A percentile compares a stretch with the other conserved stretches of the same genome.
Evolutionary conservation across 2,329 filamentous ascomycete genomes (phyloP).

Genomic region (Thelonectria rubi): DNA sequence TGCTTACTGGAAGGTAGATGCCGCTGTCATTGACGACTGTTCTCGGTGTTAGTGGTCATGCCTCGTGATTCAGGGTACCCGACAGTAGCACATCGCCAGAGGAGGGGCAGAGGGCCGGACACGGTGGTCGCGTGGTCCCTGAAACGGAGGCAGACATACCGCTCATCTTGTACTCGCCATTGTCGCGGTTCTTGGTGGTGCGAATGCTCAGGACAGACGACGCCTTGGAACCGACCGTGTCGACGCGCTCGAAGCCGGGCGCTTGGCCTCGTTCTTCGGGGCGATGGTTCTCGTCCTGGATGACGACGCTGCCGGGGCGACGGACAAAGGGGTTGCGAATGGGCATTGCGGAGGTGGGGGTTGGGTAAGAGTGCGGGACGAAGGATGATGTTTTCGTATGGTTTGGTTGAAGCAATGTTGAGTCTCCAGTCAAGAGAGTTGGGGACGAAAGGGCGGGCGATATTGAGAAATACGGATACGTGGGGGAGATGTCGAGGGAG

Average conservation of each 20-base stretch:
- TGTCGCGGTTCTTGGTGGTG: slow-evolving; percentile 68
- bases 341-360: slow-evolving; percentile 61
- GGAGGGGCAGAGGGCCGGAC: slow-evolving; percentile 3
- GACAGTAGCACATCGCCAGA: slow-evolving; percentile 21
- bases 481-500: not conserved
- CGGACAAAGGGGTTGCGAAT: slow-evolving; percentile 78
- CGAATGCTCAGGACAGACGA: slow-evolving; percentile 70
- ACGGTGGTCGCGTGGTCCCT: slow-evolving; percentile 25
- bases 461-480: not conserved
- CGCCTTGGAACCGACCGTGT: slow-evolving; percentile 69
- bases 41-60: slow-evolving; percentile 39
- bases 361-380: slow-evolving; percentile 20
- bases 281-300: slow-evolving; percentile 62
- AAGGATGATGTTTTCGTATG: not conserved
- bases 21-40: slow-evolving; percentile 95
- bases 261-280: slow-evolving; percentile 43
- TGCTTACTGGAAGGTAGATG: slow-evolving; percentile 87
- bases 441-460: not conserved
- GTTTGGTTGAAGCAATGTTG: not conserved
- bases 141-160: slow-evolving; percentile 61
- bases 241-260: slow-evolving; percentile 67
- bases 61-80: slow-evolving; percentile 38
- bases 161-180: slow-evolving; percentile 81
- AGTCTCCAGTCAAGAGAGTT: not conserved
- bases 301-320: slow-evolving; percentile 59